Conservation (phyloP, 805 yeast genomes). For the Wickerhamomyces bovis region DNA sequence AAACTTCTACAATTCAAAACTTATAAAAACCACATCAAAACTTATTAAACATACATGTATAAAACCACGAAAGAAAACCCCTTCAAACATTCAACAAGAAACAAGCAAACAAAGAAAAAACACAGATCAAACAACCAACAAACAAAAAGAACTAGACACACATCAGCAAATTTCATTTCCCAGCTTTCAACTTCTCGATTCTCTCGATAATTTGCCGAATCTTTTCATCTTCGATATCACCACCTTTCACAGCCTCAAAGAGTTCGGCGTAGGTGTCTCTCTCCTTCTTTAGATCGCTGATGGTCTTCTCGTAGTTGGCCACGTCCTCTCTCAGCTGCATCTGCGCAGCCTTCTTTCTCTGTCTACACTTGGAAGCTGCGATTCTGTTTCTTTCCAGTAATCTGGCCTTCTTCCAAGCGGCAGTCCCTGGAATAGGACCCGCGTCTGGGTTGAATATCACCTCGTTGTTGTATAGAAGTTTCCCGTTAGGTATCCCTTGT, state of each 20-base stretch:
- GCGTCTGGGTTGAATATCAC: constrained; percentile 43
- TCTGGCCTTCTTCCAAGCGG: constrained; percentile 63
- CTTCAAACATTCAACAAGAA: background rate
- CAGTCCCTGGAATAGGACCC: constrained; percentile 59
- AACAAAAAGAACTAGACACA: no score
- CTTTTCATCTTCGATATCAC: background rate
- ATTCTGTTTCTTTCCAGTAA: constrained; percentile 55
- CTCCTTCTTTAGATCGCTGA: constrained; percentile 31
- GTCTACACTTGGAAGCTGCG: constrained; percentile 68
- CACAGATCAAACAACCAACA: background rate
- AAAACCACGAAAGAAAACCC: background rate
- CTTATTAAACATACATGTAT: no score
- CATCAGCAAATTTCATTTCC: background rate
- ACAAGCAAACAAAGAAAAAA: background rate
- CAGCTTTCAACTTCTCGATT: background rate
- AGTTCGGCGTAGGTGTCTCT: constrained; percentile 14
- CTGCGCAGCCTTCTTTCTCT: constrained; percentile 63
- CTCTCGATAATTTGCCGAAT: background rate
- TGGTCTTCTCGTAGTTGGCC: constrained; percentile 40
- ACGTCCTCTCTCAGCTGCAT: constrained; percentile 58
- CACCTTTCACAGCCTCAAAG: constrained; percentile 3
- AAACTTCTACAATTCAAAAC: no score
- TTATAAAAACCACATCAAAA: no score
- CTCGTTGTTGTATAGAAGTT: constrained; percentile 42
- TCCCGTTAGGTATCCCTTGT: constrained; percentile 35